Evolutionary conservation across 345 rosid genomes (phyloP), one percentile per base, ranked within the genome.

Genomic region (Citrus glauca): DNA sequence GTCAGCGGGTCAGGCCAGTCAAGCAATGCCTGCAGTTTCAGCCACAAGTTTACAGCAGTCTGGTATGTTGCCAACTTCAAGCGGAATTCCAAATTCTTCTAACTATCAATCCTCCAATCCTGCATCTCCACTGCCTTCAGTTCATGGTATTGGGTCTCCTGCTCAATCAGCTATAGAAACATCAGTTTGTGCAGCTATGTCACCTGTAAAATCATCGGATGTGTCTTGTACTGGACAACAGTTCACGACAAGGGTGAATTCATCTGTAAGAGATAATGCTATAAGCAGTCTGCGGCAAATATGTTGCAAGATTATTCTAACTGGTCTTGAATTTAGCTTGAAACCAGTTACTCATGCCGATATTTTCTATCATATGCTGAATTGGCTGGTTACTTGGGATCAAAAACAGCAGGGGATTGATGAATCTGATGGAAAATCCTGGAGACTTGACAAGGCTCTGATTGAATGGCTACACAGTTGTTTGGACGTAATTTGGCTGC

Each of bases 371-470:
- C 90, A 87, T 81, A 91, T 96, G 91, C 85, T 96, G 80, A 90
- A 87, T 78, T 96, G 98, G 99, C 87, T 94, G 80, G 91, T 92
- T 53, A 92, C 91, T 81, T 94, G 98, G 99, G 99, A 96, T 87
- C 94, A 90, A 85, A 91, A 87, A 78, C 90, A 90, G 73, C 89
- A 87, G 61, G 91, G 89, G 67, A 69, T 81, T 82, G 93, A 90
- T 75, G 98, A 90, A 78, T 83, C 87, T 76, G 86, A 82, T 62
- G 89, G 90, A 74, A 96, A 87, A 81, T 83, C 89, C 40, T 86
- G 91, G 86, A 90, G 94, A 87, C 88, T 86, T 73, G 88, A 86
- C 83, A 94, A 91, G 84, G 91, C 90, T 85, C 83, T 91, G 38
- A 87, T 89, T 71, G 97, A 90, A 77, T 96, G 99, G 97, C 80